phyloP scores from a whole-genome alignment of 805 yeast genomes.

The Saccharomycopsis synnaedendra region DNA sequence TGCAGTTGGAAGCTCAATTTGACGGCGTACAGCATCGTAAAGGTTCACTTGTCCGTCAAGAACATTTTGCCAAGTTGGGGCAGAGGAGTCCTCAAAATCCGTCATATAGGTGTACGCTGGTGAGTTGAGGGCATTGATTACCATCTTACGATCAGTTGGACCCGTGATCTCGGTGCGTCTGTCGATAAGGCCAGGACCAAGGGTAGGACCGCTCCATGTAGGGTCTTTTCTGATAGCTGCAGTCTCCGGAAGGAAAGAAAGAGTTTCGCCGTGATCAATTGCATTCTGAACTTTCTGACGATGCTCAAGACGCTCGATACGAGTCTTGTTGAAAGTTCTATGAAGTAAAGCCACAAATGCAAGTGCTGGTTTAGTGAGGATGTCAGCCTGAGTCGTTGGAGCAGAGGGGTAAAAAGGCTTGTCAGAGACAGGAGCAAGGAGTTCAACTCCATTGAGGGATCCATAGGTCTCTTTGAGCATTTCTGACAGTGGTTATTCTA shows the following conservation, averaged over 20 bases:
- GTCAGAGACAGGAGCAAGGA: conserved; percentile 36
- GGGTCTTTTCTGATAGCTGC: conserved; percentile 56
- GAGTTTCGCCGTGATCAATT: conserved; percentile 50
- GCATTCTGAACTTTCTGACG: conserved; percentile 49
- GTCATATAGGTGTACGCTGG: conserved; percentile 77
- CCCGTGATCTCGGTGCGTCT: conserved; percentile 80
- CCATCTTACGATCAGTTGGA: conserved; percentile 77
- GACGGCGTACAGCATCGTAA: conserved; percentile 64
- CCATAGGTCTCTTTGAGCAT: conserved; percentile 20
- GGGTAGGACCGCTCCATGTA: conserved; percentile 64
- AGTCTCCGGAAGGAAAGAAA: conserved; percentile 63
- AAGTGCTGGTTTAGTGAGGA: conserved; percentile 46
- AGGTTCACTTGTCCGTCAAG: conserved; percentile 74
- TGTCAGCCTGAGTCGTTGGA: conserved; percentile 38
- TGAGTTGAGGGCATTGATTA: conserved; percentile 70
- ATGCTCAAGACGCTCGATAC: conserved; percentile 48
- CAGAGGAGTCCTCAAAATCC: conserved; percentile 75
- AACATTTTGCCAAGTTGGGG: conserved; percentile 76
- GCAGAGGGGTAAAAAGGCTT: conserved; percentile 22
- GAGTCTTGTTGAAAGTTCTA: conserved; percentile 54
- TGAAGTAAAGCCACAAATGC: conserved; percentile 64
- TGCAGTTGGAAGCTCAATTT: conserved; percentile 40
- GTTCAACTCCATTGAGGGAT: conserved; percentile 40
- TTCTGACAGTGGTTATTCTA: no score
- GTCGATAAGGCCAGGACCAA: conserved; percentile 62